Percentiles rank a stretch among this genome's conserved stretches.
These are phyloP conservation scores for Fusarium acutatum DNA, from an alignment of 2,329 filamentous ascomycete genomes.

Conservation along the genomic window DNA sequence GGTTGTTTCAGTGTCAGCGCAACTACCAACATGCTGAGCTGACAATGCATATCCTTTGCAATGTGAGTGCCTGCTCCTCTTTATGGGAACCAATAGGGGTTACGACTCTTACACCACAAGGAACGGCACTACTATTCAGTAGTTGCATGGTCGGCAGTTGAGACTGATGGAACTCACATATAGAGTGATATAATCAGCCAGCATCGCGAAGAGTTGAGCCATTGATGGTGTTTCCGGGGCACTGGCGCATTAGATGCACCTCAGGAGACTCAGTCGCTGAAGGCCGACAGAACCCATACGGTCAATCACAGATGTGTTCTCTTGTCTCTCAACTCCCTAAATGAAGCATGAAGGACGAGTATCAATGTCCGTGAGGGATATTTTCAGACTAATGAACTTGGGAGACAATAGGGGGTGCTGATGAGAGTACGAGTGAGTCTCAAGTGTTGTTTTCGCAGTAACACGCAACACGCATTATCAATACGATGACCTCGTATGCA, in stretches of 20 bases:
- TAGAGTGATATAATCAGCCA: background rate
- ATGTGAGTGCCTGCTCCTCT: background rate
- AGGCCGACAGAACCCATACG: too few relatives aligned
- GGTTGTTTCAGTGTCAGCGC: background rate
- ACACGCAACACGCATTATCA: background rate
- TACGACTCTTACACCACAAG: background rate
- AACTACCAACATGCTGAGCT: background rate
- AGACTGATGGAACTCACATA: background rate
- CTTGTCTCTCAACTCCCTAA: too few relatives aligned
- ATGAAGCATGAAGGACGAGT: background rate
- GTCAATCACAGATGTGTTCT: too few relatives aligned
- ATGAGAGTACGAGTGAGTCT: background rate
- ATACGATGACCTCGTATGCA: too few relatives aligned
- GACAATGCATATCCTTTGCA: background rate
- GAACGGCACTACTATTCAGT: background rate
- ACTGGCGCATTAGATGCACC: background rate
- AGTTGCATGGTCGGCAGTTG: background rate
- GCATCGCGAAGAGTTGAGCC: background rate
- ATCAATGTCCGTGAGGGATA: background rate
- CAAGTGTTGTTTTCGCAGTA: background rate
- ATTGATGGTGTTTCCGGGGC: background rate
- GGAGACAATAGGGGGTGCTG: background rate
- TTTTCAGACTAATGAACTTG: too few relatives aligned
- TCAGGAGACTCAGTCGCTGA: too few relatives aligned
- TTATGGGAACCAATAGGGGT: background rate